Evolutionary conservation across 495 filamentous ascomycete genomes (phyloP), one percentile per base, ranked within the genome.

Genomic region (Darksidea phi): DNA sequence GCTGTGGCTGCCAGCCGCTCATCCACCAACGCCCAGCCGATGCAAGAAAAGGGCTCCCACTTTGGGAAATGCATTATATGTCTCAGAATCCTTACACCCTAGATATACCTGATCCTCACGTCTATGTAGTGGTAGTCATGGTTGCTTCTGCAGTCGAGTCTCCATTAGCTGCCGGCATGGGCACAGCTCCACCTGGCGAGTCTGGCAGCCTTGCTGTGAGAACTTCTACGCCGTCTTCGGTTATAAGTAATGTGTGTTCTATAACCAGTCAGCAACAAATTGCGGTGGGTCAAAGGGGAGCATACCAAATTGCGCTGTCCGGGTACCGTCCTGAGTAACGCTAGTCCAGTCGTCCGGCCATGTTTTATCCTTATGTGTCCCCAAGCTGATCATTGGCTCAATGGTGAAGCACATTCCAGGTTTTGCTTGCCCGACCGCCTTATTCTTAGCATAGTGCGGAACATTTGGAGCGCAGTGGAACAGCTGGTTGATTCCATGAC

Each of bases 231-330:
- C 94, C 94, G 53, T 89, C 86, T 70, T 94, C 92, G 0, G 94
- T 99, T 1, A 97, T 93, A 1, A 99, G 75, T 36, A 96, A 80
- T 0, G 94, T 99, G 72, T 99, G 94, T 71, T 99, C 91, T 88
- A 58, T 20, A 38, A 51, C 36, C n/a, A 49, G 32, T 69, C 61
- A 69, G 64, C 46, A 59, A 20, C 12, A 20, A 52, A 15, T 11
- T 17, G 13, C 8, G 18, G 6, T 28, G 11, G 10, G 43, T 24
- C 21, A 37, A 10, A 45, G 3, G 10, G 42, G 25, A 42, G 67
- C 71, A 48, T 63, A 78, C 75, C 76, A 53, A 77, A 77, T 54
- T 77, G 75, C 46, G 75, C 75, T 37, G 72, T 73, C 38, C 67
- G 46, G 41, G 57, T 67, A 26, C 75, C 75, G 54, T 77, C 75